Evolutionary conservation across 1,284 basidiomycete species (phyloP), one percentile per base, ranked within the genome.

Genomic region (Tausonia pullulans): DNA sequence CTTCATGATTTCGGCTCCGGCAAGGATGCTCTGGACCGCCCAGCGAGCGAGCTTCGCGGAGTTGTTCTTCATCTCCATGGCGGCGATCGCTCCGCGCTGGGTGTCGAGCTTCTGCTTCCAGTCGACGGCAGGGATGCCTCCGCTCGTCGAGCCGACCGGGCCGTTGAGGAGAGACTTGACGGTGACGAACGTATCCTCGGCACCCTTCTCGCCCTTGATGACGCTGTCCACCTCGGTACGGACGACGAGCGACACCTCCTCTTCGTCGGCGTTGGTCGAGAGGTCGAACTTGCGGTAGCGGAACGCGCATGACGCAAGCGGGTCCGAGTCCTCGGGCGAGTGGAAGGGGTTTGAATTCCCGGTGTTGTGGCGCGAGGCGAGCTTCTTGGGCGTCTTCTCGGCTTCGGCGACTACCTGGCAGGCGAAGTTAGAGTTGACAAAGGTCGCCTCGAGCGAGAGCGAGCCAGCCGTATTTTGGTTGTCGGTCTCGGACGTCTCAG

Each of bases 51-150:
- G 83, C 79, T 98, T 98, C 80, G 87, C 94, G 73, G 88, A 91
- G 80, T 99, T 99, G 80, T 98, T 99, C 82, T 98, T 98, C 96
- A 98, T 98, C 81, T 99, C 96, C 53, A 92, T 96, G 57, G 96
- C 93, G 65, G 98, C 92, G 55, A 99, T 95, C 3, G 96, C 96
- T 72, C 96, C 96, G 67, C 94, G 86, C 78, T 98, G 94, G 7
- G 88, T 86, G 78, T 99, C 96, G 61, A 99, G 81, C 78, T 96
- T 96, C 59, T 88, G 83, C 59, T 94, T 85, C 96, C 96, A 99
- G 77, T 98, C 96, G 39, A 92, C 90, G 14, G 95, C 93, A n/a
- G 58, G 59, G 41, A 58, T 44, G 62, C 90, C 90, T 59, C 92
- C 92, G 2, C 89, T 86, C 14, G 14, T 41, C 66, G 76, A 76